phyloP scores from a whole-genome alignment of 495 filamentous ascomycete species.

The Lophium mytilinum region DNA sequence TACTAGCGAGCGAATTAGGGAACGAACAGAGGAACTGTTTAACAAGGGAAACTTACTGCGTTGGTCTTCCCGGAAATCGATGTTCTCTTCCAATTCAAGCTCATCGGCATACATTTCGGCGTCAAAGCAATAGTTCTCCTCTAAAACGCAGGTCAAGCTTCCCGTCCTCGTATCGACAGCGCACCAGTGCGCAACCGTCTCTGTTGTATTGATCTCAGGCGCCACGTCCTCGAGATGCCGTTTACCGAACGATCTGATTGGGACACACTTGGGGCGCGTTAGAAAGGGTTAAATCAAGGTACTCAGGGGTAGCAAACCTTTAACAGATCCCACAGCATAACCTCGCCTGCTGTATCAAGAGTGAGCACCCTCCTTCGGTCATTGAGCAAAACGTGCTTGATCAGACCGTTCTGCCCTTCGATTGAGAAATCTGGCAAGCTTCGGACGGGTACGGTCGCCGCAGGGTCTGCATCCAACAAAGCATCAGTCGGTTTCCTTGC shows the following conservation, averaged over 20 bases:
- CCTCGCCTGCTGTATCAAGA: conserved; percentile 89
- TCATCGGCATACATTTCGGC: conserved; percentile 97
- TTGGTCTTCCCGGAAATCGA: conserved; percentile 87
- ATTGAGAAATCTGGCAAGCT: conserved; percentile 59
- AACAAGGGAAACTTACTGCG: conserved; percentile 55
- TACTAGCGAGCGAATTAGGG: conserved; percentile 45
- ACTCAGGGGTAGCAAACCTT: conserved; percentile 45
- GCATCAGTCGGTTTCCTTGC: conserved; percentile 44
- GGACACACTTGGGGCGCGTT: conserved; percentile 54
- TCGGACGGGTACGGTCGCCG: conserved; percentile 42
- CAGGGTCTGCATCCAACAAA: conserved; percentile 8
- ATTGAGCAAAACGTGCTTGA: conserved; percentile 88
- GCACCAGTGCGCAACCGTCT: conserved; percentile 91
- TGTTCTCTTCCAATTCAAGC: conserved; percentile 56
- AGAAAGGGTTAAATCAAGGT: background rate
- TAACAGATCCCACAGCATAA: conserved; percentile 91
- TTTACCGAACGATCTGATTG: conserved; percentile 83
- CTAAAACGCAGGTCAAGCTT: conserved; percentile 78
- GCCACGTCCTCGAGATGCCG: conserved; percentile 87
- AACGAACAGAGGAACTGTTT: background rate
- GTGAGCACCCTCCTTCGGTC: conserved; percentile 84
- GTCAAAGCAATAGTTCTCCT: conserved; percentile 95
- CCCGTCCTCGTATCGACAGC: conserved; percentile 89
- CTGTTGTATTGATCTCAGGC: conserved; percentile 75
- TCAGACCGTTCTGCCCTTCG: conserved; percentile 88